Evolutionary conservation across 2,329 filamentous ascomycete genomes (phyloP), one percentile per base, ranked within the genome.

Genomic region (Fusarium denticulatum): DNA sequence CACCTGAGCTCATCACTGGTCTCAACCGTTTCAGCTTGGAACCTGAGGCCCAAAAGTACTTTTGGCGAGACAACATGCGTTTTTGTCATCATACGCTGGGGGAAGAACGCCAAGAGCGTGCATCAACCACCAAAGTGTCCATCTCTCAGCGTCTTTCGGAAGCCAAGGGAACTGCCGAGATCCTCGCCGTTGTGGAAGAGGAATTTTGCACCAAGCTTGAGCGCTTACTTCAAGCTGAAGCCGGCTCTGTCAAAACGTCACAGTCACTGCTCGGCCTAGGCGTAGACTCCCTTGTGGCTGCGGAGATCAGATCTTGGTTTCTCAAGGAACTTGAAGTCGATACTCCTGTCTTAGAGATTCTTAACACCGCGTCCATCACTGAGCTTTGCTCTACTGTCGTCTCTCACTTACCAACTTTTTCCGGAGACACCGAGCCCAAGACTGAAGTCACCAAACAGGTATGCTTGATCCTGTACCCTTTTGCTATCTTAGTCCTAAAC

Each of bases 261-360:
- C 53, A 66, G 34, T 40, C 46, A 5, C 49, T 60, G 1, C 26
- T 55, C 18, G 75, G 80, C 10, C 60, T 81, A 2, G 80, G 80
- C 1, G 63, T 81, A 13, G 81, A 82, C 56, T 80, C 80, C 0
- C 61, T 83, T 11, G 67, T 81, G 2, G 79, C 81, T 6, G 79
- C 81, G 1, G 77, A 79, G 80, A 83, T 85, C 3, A 82, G 86
- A 5, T 80, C 84, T 3, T 89, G 87, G 87, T 87, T 88, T 68
- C 56, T 84, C 28, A 86, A 86, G 62, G 79, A 85, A 13, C 56
- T 79, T 0, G 71, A 83, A 0, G 77, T 84, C 1, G 83, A 88
- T 52, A 81, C 88, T 3, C 84, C 86, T 0, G 82, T 87, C 2
- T 75, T 88, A 4, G 85, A 85, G 61, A 73, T 82, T 8, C 49